Evolutionary conservation across 345 rosid species (phyloP), one percentile per base, ranked within the genome.

Genomic region (Kandelia obovata): DNA sequence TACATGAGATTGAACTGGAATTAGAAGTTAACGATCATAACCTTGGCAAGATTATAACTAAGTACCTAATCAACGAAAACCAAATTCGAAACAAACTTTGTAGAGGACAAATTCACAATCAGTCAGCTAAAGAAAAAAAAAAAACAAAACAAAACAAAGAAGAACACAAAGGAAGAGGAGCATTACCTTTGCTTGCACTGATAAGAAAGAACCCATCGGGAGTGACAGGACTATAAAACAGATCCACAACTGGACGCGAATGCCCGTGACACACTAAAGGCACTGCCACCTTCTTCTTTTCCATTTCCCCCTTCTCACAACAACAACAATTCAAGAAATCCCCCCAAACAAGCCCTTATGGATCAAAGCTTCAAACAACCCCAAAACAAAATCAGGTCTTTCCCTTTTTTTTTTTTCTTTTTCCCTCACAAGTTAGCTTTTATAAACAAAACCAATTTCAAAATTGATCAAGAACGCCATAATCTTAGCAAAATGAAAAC

Each of bases 201-300:
- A 88, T 80, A 70, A 84, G 85, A 57, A 86, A 88, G 78, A 83
- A 88, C 8, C 94, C 94, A 82, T 88, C 91, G 19, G 88, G 89
- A 64, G 94, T 84, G 53, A 82, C 69, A n/a, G 88, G 94, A 72
- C 87, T 88, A 73, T 88, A 88, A 69, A 80, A 79, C 26, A 88
- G 76, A 79, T 84, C 91, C 52, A 88, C 91, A 20, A 88, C 89
- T 2, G 91, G 94, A 62, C 91, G 84, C 30, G 91, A 88, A 85
- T 86, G 94, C 7, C 89, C 94, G 55, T 88, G 94, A 83, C 94
- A 86, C 5, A 88, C 88, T 73, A 88, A 80, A 11, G 94, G 89
- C 57, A 72, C 83, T 1, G 83, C 81, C 70, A 84, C 77, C 67
- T 73, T 80, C 63, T 74, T 60, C 78, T 86, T 81, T 19, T 86